Evolutionary conservation across 2,329 filamentous ascomycete genomes (phyloP), one percentile per base, ranked within the genome.

Genomic region (Monilinia fructicola): DNA sequence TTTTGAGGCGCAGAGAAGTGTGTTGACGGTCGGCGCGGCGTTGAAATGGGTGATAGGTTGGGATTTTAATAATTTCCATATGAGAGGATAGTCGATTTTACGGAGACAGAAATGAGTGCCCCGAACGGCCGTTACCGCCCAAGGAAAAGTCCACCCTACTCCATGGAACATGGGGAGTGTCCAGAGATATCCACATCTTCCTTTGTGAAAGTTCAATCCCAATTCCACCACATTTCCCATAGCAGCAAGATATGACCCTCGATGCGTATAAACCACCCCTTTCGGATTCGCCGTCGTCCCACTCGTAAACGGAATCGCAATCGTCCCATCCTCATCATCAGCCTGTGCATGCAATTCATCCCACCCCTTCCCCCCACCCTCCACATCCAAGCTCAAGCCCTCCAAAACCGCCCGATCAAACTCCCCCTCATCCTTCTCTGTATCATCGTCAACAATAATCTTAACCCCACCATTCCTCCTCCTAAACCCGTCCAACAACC

Each of bases 1-100:
- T 52, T 88, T 84, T 3, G 91, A 85, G 16, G 90, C 90, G 75
- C 95, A 97, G 3, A 99, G 85, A 0, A 98, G 81, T 0, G 94
- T 99, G 77, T 98, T 98, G 63, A 99, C 95, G 0, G 95, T 99
- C 0, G 95, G 95, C 0, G 94, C 95, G 0, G 94, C 94, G 75
- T 94, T 96, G 81, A 96, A 98, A 78, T 99, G 95, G 0, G 93
- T 98, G 70, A 99, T 90, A 9, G 86, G 82, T 78, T 98, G 91
- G 63, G 92, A 85, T 74, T 93, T 96, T 44, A 99, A 81, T 4
- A 99, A 80, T 59, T 85, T 85, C 95, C 95, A 99, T 68, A 99
- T 96, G 67, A 94, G 83, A 0, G 91, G 87, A 76, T 99, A 99
- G 78, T 98, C 93, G 71, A 99, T 92, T 81, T 97, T 98, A 68